Conservation (phyloP, 768 basidiomycete species). For the Tylopilus vinaceipallidus region DNA sequence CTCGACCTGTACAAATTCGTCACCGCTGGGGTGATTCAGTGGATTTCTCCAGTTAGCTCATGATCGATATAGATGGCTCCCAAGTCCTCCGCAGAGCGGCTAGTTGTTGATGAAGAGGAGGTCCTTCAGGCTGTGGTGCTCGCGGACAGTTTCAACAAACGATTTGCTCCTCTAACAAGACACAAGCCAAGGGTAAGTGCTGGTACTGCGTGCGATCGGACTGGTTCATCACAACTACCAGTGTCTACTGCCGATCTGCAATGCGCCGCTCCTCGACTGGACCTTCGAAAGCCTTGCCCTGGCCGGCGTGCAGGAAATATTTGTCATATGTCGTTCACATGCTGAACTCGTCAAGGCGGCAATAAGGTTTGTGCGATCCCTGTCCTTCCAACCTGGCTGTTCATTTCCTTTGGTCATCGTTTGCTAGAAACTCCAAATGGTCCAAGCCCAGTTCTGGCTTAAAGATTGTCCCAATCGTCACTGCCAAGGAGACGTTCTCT, state of each 20-base stretch:
- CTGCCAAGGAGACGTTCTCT: slow-evolving; percentile 82
- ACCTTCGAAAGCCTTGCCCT: slow-evolving; percentile 92
- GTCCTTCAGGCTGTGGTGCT: slow-evolving; percentile 93
- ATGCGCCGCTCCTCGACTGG: slow-evolving; percentile 92
- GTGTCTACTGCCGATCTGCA: slow-evolving; percentile 94
- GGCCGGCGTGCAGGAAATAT: slow-evolving; percentile 95
- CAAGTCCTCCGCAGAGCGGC: slow-evolving; percentile 60
- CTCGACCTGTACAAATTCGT: slow-evolving; percentile 16
- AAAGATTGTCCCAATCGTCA: slow-evolving; percentile 82
- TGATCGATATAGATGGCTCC: slow-evolving; percentile 52
- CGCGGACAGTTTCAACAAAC: slow-evolving; percentile 93
- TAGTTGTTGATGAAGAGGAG: slow-evolving; percentile 73
- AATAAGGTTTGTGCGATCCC: slow-evolving; percentile 59
- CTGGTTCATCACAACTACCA: slow-evolving; percentile 32
- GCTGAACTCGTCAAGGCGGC: slow-evolving; percentile 81
- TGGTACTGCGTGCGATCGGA: slow-evolving; percentile 13
- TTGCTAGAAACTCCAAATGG: slow-evolving; percentile 76
- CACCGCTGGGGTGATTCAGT: not conserved
- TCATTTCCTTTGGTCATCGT: slow-evolving; percentile 1
- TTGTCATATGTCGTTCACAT: slow-evolving; percentile 92
- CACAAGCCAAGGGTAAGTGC: slow-evolving; percentile 78
- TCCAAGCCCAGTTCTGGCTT: slow-evolving; percentile 74
- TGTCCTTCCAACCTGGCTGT: slow-evolving; percentile 9
- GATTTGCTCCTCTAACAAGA: slow-evolving; percentile 87
- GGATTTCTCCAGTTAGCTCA: not conserved